Percentiles rank a stretch among this genome's conserved stretches.
Evolutionary conservation across 2,329 filamentous ascomycete species (phyloP).

Genomic region (Penicillium corylophilum): DNA sequence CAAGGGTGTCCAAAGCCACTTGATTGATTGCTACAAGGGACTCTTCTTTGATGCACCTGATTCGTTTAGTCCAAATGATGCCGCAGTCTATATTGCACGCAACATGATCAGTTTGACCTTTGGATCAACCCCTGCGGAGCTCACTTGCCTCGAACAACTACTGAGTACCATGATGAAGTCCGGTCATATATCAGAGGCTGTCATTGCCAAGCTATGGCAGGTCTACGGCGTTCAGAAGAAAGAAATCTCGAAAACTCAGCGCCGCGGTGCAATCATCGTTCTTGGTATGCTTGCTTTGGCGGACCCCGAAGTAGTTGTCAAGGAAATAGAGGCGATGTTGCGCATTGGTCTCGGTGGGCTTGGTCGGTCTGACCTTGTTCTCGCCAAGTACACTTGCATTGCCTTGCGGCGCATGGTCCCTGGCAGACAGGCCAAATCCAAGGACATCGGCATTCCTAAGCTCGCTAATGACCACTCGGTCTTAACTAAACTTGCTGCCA

Average conservation of each 20-base stretch:
- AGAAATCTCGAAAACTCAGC: constrained; percentile 87
- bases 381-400: constrained; percentile 94
- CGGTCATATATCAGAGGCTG: constrained; percentile 78
- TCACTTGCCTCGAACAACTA: constrained; percentile 93
- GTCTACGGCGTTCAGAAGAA: constrained; percentile 93
- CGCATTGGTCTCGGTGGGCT: constrained; percentile 80
- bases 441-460: constrained; percentile 63
- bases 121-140: constrained; percentile 87
- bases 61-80: constrained; percentile 81
- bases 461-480: constrained; percentile 91
- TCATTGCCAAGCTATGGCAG: constrained; percentile 93
- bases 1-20: constrained; percentile 92
- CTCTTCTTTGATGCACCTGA: constrained; percentile 96
- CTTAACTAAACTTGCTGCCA: constrained; percentile 73
- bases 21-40: constrained; percentile 94
- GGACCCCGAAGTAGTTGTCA: constrained; percentile 86
- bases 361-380: constrained; percentile 76
- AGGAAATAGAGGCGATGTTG: constrained; percentile 92
- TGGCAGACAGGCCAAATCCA: constrained; percentile 75
- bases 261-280: constrained; percentile 91
- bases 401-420: constrained; percentile 89
- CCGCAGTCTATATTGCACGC: constrained; percentile 90
- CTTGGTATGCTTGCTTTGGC: constrained; percentile 95
- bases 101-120: constrained; percentile 99
- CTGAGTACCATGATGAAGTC: constrained; percentile 97